Base-by-base conservation (phyloP, 306 rosid species). In the Malus sylvestris region DNA sequence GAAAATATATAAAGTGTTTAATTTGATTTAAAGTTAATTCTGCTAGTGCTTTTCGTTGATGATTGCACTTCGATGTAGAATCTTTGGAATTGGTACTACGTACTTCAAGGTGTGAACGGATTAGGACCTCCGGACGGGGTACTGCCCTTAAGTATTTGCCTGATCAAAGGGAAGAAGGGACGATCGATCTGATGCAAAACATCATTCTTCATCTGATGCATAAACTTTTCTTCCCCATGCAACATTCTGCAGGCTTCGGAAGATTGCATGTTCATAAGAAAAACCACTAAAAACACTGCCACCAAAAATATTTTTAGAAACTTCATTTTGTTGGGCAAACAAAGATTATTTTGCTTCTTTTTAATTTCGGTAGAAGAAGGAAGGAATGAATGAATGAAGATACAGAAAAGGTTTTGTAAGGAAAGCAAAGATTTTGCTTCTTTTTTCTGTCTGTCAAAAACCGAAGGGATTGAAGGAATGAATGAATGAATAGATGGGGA, bases 201-300 rank as follows among this genome's bases (percentile, higher is more conserved):
- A 57, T 72, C 55, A 11, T 57, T 63, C 68, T 63, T 63, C 44
- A 32, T 63, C 20, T 14, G 12, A 14, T 23, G 29, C 68, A 23
- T 66, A 22, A 65, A 35, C 0, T 5, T 19, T 20, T 10, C 25
- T 19, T 66, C 70, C 1, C 70, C 70, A 19, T 66, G 45, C 46
- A 74, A 19, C 29, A 74, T 49, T 53, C 78, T 74, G 49, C 59
- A 25, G 11, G 78, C 78, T 30, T 74, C 70, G 7, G 27, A 27
- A 4, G 61, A 62, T 7, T 62, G 70, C 70, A 74, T 30, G 70
- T 29, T 62, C 45, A 74, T 7, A 45, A 74, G 32, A 62, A 74
- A 6, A 19, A 74, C 70, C 45, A 38, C 67, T 10, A 63, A 11
- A 23, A 59, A 42, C 32, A 67, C n/a, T 4, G 32, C 70, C 49